A percentile compares a stretch with the other conserved stretches of the same genome.
Conservation (phyloP, 371 early-diverging fungal genomes). For the Apophysomyces ossiformis region DNA sequence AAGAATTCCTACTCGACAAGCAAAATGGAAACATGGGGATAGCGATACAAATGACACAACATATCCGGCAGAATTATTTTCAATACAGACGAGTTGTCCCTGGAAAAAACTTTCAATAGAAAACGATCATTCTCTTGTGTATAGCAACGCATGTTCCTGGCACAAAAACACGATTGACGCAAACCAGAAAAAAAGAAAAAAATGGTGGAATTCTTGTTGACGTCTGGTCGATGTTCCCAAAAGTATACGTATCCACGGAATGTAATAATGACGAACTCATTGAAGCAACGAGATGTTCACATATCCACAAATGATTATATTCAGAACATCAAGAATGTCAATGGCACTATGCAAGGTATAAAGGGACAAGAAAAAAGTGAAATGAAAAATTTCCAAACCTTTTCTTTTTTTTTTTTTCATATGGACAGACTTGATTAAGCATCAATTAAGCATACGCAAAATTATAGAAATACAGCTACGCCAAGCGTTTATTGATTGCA, state of each 20-base stretch:
- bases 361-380: slow-evolving; percentile 6
- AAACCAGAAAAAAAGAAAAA: too few species aligned
- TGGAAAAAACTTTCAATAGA: too few species aligned
- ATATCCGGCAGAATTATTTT: too few species aligned
- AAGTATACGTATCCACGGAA: slow-evolving; percentile 6
- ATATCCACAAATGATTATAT: neutral
- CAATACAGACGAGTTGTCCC: too few species aligned
- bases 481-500: too few species aligned
- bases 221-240: slow-evolving; percentile 6
- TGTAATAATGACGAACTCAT: slow-evolving; percentile 1
- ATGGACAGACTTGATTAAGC: slow-evolving; percentile 4
- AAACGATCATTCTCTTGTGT: too few species aligned
- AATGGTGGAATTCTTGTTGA: slow-evolving; percentile 2
- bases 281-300: neutral
- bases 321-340: neutral
- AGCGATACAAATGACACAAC: too few species aligned
- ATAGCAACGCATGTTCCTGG: too few species aligned
- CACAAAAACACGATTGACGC: slow-evolving; percentile 6
- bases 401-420: neutral
- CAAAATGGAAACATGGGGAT: too few species aligned
- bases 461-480: too few species aligned
- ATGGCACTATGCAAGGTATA: slow-evolving; percentile 1
- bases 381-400: slow-evolving; percentile 3
- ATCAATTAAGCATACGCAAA: too few species aligned
- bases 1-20: too few species aligned